Evolutionary conservation across 2,329 filamentous ascomycete species (phyloP), one percentile per base, ranked within the genome.

Genomic region (Neonectria coccinea): DNA sequence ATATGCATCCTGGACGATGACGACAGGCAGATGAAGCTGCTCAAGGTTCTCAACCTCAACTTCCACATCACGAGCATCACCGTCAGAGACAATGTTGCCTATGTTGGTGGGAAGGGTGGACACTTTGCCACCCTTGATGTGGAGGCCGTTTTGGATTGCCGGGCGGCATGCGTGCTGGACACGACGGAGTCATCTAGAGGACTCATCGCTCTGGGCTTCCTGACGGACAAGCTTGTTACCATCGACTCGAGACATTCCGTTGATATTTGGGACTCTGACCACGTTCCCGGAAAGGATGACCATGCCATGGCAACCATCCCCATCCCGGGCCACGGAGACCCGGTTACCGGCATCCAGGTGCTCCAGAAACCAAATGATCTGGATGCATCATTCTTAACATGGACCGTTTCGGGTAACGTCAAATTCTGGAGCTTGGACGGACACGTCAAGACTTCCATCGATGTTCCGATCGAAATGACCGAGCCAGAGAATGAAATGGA

Each of bases 1-100:
- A 84, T 99, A n/a, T 98, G 95, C 78, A 82, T 97, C 31, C 83
- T 97, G 33, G 92, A 97, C 67, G 92, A 97, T 69, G 87, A 86
- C 33, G 89, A 87, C 56, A 90, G 89, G 66, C 87, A 89, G 66
- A 91, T 92, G 78, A 92, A 89, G 70, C 82, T 97, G 52, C 83
- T 85, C 47, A 88, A 89, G 62, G 83, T 93, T 36, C 84, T 89
- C 41, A 86, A 88, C 48, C 82, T 91, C 36, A 89, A 87, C 1
- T 95, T 95, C 74, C 77, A 83, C 10, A 86, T 94, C 58, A 88
- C 85, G 4, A 92, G 92, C 45, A 85, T 93, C 62, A 85, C 89
- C 1, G 81, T 91, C 16, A 85, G 86, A 52, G 84, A 85, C 12
- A 81, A 84, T 4, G 80, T 84, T 20, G 82, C 92, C 9, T 91